phyloP scores from a whole-genome alignment of 2,329 filamentous ascomycete species.

The Curvularia spicifera region DNA sequence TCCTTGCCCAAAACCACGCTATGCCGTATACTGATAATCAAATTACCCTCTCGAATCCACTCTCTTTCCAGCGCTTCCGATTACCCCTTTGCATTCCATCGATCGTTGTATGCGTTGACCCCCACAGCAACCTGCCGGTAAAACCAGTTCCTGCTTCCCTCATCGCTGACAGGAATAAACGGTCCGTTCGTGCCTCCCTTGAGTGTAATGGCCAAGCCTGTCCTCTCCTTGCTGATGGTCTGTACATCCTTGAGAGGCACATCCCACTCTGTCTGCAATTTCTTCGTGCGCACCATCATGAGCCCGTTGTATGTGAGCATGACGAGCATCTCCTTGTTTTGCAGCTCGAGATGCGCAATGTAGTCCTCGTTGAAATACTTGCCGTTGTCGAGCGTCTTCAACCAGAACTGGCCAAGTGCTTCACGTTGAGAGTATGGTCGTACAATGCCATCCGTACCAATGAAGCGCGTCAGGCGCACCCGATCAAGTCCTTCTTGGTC shows the following conservation, averaged over 20 bases:
- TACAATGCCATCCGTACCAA: slow-evolving; percentile 90
- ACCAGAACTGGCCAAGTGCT: slow-evolving; percentile 96
- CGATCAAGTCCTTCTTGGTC: slow-evolving; percentile 93
- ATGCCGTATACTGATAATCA: slow-evolving; percentile 12
- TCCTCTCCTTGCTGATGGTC: slow-evolving; percentile 95
- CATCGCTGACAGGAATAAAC: slow-evolving; percentile 92
- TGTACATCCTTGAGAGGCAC: slow-evolving; percentile 94
- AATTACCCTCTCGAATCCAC: neutral
- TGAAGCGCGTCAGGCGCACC: slow-evolving; percentile 90
- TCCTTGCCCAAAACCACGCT: slow-evolving; percentile 5
- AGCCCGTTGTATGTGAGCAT: slow-evolving; percentile 69
- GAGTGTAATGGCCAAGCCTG: slow-evolving; percentile 85
- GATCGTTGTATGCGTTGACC: slow-evolving; percentile 72
- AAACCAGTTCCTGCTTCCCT: slow-evolving; percentile 72
- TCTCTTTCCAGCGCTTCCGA: slow-evolving; percentile 1
- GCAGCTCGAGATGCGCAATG: slow-evolving; percentile 93
- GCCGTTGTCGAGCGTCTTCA: slow-evolving; percentile 96
- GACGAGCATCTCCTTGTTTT: slow-evolving; percentile 86
- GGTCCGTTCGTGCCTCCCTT: slow-evolving; percentile 92
- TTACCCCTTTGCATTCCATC: slow-evolving; percentile 66
- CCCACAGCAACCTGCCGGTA: slow-evolving; percentile 70
- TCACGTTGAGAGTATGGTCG: slow-evolving; percentile 94
- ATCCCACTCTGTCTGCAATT: slow-evolving; percentile 91
- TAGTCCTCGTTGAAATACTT: slow-evolving; percentile 98
- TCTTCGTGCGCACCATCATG: slow-evolving; percentile 86